Evolutionary conservation across 2,329 filamentous ascomycete genomes (phyloP), one percentile per base, ranked within the genome.

Genomic region (Fusarium devonianum): DNA sequence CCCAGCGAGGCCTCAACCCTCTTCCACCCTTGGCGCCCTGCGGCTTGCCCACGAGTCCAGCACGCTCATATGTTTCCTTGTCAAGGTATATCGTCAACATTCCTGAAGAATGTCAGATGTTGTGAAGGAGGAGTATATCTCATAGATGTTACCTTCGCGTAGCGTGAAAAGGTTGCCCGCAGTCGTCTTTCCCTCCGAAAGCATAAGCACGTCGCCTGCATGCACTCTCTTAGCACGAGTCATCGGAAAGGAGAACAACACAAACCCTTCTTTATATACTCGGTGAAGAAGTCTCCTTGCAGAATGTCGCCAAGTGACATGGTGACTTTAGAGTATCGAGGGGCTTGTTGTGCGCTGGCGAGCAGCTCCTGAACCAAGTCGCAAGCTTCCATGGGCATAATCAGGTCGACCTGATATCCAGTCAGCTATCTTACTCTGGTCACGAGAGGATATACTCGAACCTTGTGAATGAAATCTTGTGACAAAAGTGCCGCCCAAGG

Each of bases 51-150:
- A 86, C 82, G 1, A 99, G 77, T 0, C 94, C 94, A 35, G 88
- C 86, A 36, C 87, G 82, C 70, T 97, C 92, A 70, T 92, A 97
- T 1, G 83, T 85, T 43, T 92, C 85, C 60, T 87, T 91, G 56
- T 91, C 88, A 18, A 97, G 78, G 62, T 90, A 88, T 62, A 99
- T 78, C 4, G 80, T 84, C 23, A 99, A 77, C 1, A 82, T 73
- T 0, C 90, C 90, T 89, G 3, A 5, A 2, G 7, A 35, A 1
- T 4, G 17, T 45, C 7, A 66, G 46, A 12, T 36, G 5, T 18
- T 39, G 23, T 10, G 23, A 12, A 32, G 30, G 18, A 21, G 5
- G 12, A 9, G 6, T 6, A 17, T 37, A 13, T 8, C 7, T 2
- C 16, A 19, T 28, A 21, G 13, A 8, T 55, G 69, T 40, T 75